Conservation (phyloP, 176 grass and related monocot species). For the Hsuehochloa calcarea region DNA sequence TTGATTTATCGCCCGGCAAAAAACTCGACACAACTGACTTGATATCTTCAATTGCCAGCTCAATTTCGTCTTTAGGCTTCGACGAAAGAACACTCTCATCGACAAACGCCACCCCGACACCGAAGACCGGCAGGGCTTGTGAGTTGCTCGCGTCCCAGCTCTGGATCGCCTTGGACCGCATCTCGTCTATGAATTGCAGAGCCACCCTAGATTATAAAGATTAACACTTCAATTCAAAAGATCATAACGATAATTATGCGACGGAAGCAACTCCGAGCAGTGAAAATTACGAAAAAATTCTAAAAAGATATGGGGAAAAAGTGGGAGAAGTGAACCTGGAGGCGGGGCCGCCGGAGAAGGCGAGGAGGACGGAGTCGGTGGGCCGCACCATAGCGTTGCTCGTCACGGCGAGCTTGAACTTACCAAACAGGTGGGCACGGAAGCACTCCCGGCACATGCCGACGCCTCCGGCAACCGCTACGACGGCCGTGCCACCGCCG, state of each 20-base stretch:
- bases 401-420: constrained; percentile 89
- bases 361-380: constrained; percentile 80
- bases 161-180: constrained; percentile 69
- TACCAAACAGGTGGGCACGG: constrained; percentile 58
- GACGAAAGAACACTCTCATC: constrained; percentile 48
- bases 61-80: constrained; percentile 15
- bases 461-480: constrained; percentile 41
- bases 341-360: constrained; percentile 85
- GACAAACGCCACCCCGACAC: constrained; percentile 63
- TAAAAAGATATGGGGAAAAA: neutral
- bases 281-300: neutral
- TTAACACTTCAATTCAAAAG: neutral
- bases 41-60: constrained; percentile 43
- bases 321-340: constrained; percentile 50
- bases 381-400: constrained; percentile 87
- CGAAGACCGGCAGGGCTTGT: constrained; percentile 68
- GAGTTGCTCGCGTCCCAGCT: constrained; percentile 87
- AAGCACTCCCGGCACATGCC: constrained; percentile 65
- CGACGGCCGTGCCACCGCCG: constrained; percentile 38
- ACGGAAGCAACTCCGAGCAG: neutral
- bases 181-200: constrained; percentile 83
- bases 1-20: constrained; percentile 37
- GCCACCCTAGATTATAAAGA: constrained; percentile 47
- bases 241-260: neutral
- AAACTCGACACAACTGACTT: constrained; percentile 50